phyloP scores from a whole-genome alignment of 2,329 filamentous ascomycete genomes.

The Xylaria sp. region DNA sequence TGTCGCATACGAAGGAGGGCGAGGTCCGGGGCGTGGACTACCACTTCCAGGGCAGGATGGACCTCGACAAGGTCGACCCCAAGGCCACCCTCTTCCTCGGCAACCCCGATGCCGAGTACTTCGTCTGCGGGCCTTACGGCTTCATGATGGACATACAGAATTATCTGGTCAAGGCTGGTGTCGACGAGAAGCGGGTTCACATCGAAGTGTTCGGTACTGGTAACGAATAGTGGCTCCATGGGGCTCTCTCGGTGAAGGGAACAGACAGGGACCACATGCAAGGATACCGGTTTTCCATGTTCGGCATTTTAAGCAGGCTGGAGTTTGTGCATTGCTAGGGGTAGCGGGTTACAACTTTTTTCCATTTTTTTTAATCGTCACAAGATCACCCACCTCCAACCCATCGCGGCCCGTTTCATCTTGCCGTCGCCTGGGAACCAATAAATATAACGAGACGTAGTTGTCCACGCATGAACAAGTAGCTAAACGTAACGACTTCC shows the following conservation, averaged over 20 bases:
- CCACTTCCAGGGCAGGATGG: constrained; percentile 59
- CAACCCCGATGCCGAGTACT: constrained; percentile 64
- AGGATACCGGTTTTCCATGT: neutral
- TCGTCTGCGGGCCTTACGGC: constrained; percentile 67
- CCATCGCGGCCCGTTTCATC: neutral
- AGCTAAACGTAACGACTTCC: too few species aligned
- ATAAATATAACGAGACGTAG: neutral
- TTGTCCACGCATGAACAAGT: too few species aligned
- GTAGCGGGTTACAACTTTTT: too few species aligned
- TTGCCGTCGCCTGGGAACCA: neutral
- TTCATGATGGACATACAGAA: constrained; percentile 69
- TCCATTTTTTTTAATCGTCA: neutral
- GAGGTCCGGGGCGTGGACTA: constrained; percentile 59
- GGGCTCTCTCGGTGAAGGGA: neutral
- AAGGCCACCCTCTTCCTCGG: constrained; percentile 58
- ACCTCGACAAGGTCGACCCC: constrained; percentile 57
- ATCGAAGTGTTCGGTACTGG: constrained; percentile 71
- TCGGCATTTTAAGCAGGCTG: neutral
- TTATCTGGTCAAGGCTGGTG: constrained; percentile 57
- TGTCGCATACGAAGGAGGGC: constrained; percentile 49
- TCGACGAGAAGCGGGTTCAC: constrained; percentile 60
- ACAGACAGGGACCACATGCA: neutral
- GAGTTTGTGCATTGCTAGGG: neutral
- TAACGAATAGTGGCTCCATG: constrained; percentile 33
- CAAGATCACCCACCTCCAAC: neutral